A percentile compares a stretch with the other conserved stretches of the same genome.
These are phyloP conservation scores for Tylopilus vinaceipallidus DNA, from an alignment of 768 basidiomycete genomes.

Conservation along the genomic window DNA sequence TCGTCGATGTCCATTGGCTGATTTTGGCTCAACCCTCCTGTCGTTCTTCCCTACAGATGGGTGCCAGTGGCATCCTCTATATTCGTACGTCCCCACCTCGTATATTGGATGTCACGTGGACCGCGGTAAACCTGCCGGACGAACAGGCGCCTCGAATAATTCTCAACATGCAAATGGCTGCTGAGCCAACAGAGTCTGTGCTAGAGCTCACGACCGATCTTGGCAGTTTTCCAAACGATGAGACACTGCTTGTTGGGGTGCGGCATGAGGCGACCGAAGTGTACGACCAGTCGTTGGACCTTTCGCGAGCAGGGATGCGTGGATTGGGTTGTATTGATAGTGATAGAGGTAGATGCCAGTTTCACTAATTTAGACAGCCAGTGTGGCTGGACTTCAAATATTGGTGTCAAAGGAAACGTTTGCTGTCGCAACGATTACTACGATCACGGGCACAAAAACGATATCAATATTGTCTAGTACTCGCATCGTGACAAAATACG, in stretches of 20 bases:
- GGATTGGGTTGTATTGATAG: too few relatives aligned
- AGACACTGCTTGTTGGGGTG: neutral
- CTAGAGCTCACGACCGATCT: neutral
- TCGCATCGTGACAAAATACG: too few relatives aligned
- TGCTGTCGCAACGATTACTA: too few relatives aligned
- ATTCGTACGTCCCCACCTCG: conserved; percentile 6
- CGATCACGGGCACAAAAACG: too few relatives aligned
- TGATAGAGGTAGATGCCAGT: too few relatives aligned
- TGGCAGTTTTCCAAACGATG: neutral
- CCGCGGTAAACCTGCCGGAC: neutral
- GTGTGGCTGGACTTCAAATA: too few relatives aligned
- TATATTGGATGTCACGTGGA: neutral
- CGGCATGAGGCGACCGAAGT: too few relatives aligned
- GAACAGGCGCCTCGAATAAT: conserved; percentile 21
- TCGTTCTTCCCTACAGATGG: conserved; percentile 9
- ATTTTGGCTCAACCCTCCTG: neutral
- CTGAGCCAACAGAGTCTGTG: conserved; percentile 3
- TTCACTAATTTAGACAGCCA: too few relatives aligned
- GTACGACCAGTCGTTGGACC: too few relatives aligned
- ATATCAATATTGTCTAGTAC: too few relatives aligned
- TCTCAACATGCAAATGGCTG: conserved; percentile 17
- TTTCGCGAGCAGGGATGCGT: neutral
- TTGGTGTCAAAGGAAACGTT: too few relatives aligned
- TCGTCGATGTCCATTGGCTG: neutral
- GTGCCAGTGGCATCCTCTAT: conserved; percentile 5